Evolutionary conservation across 495 filamentous ascomycete species (phyloP), one percentile per base, ranked within the genome.

Genomic region (Letharia columbiana): DNA sequence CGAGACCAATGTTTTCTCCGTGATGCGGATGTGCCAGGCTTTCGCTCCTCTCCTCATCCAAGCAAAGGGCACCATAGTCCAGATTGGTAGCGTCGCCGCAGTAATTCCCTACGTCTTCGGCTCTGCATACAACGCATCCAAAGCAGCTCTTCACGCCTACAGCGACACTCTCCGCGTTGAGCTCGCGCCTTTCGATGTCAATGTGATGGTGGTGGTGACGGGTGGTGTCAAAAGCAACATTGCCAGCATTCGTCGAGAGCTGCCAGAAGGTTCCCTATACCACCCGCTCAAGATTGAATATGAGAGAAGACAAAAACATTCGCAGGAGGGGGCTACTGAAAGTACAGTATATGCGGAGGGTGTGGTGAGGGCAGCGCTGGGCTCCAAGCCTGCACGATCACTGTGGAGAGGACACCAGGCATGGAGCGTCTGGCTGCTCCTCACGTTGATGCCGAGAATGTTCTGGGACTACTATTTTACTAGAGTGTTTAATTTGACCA

Each of bases 151-250:
- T 60, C 84, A 86, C 66, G 77, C 80, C 4, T 86, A 84, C 66
- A 82, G 77, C 68, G 80, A 88, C 47, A 84, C 85, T 2, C 71
- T 90, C 50, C 78, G 85, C 17, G 76, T 88, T 13, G 87, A 83
- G 65, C 67, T 84, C 31, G 75, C 69, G 47, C 81, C 79, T 11
- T 75, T 84, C 13, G 78, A 75, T 7, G 81, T 81, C 33, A 47
- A 42, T 60, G 81, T 86, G 35, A 78, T 80, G 20, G 81, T 81
- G 1, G 75, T 88, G 11, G 75, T 87, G 11, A 88, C 85, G 8
- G 86, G 86, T 6, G 85, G 86, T 8, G 84, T 88, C 35, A 77
- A 84, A 71, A 81, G 78, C 58, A 82, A 80, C 23, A 85, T 88
- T 69, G 79, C 83, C 11, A 76, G 85, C 18, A 78, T 73, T 13